Evolutionary conservation across 352 stramenopile genomes (phyloP).

Genomic region (Phytophthora cactorum): DNA sequence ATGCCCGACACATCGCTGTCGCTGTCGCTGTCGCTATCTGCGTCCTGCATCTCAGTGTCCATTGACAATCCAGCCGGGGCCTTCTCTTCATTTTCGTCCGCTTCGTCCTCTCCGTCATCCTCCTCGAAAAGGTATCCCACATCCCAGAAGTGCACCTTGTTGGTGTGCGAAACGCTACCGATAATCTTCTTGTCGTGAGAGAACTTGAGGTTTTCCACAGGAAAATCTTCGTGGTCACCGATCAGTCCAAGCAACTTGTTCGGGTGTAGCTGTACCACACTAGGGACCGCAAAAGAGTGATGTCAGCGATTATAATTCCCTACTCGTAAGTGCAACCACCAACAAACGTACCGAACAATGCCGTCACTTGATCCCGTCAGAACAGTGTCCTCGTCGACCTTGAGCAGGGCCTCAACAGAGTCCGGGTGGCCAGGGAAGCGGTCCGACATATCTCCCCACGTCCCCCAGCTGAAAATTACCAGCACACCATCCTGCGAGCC

Average conservation of each 20-base stretch:
- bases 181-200: constrained; percentile 91
- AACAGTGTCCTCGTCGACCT: constrained; percentile 97
- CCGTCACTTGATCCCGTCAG: constrained; percentile 96
- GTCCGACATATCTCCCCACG: constrained; percentile 97
- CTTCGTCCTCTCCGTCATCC: constrained; percentile 77
- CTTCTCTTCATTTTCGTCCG: constrained; percentile 64
- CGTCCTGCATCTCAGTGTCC: constrained; percentile 88
- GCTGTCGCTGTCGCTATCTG: constrained; percentile 79
- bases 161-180: constrained; percentile 94
- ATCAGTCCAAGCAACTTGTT: constrained; percentile 97
- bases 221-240: constrained; percentile 95
- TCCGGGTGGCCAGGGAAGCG: constrained; percentile 95
- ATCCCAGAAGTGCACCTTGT: constrained; percentile 97
- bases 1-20: constrained; percentile 74
- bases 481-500: constrained; percentile 96
- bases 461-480: constrained; percentile 95
- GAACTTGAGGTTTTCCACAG: constrained; percentile 92
- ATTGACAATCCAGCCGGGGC: constrained; percentile 33
- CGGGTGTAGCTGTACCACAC: constrained; percentile 94
- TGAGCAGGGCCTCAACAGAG: constrained; percentile 95
- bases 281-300: constrained; percentile 18
- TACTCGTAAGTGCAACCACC: background rate
- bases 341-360: constrained; percentile 85
- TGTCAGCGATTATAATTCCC: constrained; percentile 4
- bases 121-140: constrained; percentile 93